Evolutionary conservation across 768 basidiomycete genomes (phyloP), one percentile per base, ranked within the genome.

Genomic region (Macrolepiota dolichaula): DNA sequence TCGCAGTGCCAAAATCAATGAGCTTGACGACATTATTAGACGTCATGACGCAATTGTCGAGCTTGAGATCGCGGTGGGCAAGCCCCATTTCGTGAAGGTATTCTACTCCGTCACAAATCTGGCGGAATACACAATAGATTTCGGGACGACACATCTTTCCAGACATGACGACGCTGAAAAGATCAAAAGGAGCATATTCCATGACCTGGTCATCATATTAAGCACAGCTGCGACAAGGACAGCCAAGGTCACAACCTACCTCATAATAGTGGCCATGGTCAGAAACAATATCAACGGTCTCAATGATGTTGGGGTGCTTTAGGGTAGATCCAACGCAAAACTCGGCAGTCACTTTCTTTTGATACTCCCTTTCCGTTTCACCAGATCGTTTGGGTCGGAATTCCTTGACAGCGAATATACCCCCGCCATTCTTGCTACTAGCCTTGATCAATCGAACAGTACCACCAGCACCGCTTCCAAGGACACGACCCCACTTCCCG

Each of bases 41-140:
- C n/a, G 92, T 96, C 93, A 99, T 97, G 78, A 99, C 97, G 74
- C 97, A 98, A 73, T 99, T 99, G 79, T 99, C 97, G 62, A 99
- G 90, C 75, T 99, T 99, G 76, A 99, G 86, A 74, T 99, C 97
- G 49, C 97, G 92, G 71, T 99, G 97, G 4, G 97, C 97, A 54
- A 98, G 88, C 27, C 97, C 97, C 79, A 98, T 88, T 65, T 92
- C 90, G 75, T 99, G 97, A 52, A 99, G 87, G 72, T 99, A 98
- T 74, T 96, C 92, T 64, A 99, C 96, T 59, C 97, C 97, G 68
- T 94, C 91, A 74, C 96, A 93, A 67, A 99, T 98, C 76, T 99
- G 97, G 62, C 95, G 92, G 77, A 98, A 98, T 65, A 98, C 94
- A 72, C 97, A 99, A 78, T 97, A 98, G 57, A 98, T 95, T 75